phyloP scores from a whole-genome alignment of 306 rosid species.

The Ceratonia siliqua region DNA sequence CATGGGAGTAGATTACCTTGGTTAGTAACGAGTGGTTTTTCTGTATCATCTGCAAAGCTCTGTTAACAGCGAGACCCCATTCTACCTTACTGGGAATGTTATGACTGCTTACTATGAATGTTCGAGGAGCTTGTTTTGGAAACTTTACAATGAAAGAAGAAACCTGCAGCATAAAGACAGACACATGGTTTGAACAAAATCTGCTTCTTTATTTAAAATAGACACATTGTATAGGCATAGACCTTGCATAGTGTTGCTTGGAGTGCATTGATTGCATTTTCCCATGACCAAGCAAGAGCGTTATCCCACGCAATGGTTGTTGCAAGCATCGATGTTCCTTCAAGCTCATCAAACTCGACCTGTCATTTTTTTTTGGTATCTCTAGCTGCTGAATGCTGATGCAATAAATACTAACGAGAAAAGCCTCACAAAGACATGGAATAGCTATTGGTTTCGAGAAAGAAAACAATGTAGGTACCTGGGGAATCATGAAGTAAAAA shows the following conservation, averaged over 20 bases:
- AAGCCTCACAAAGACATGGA: slow-evolving; percentile 24
- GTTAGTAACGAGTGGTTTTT: slow-evolving; percentile 55
- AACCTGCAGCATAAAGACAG: slow-evolving; percentile 51
- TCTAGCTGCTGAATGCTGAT: slow-evolving; percentile 59
- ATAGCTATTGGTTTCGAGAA: slow-evolving; percentile 36
- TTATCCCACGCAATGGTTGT: slow-evolving; percentile 88
- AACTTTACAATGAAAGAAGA: slow-evolving; percentile 62
- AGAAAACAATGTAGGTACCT: slow-evolving; percentile 56
- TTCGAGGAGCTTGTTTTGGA: slow-evolving; percentile 56
- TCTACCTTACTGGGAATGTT: slow-evolving; percentile 59
- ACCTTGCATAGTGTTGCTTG: slow-evolving; percentile 74
- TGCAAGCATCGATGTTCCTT: slow-evolving; percentile 79
- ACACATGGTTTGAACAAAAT: slow-evolving; percentile 5
- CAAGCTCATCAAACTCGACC: slow-evolving; percentile 95
- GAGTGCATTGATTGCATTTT: slow-evolving; percentile 62
- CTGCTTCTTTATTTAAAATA: background rate
- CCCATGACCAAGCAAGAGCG: slow-evolving; percentile 74
- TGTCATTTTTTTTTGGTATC: slow-evolving; percentile 62
- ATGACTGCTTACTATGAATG: slow-evolving; percentile 61
- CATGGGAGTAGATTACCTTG: slow-evolving; percentile 50
- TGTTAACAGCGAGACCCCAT: slow-evolving; percentile 75
- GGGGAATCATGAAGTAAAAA: slow-evolving; percentile 93
- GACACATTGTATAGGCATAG: slow-evolving; percentile 8
- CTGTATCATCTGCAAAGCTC: slow-evolving; percentile 73
- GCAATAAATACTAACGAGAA: slow-evolving; percentile 54